phyloP scores from a whole-genome alignment of 192 early-diverging fungal species.

The Backusella morwellensis region DNA sequence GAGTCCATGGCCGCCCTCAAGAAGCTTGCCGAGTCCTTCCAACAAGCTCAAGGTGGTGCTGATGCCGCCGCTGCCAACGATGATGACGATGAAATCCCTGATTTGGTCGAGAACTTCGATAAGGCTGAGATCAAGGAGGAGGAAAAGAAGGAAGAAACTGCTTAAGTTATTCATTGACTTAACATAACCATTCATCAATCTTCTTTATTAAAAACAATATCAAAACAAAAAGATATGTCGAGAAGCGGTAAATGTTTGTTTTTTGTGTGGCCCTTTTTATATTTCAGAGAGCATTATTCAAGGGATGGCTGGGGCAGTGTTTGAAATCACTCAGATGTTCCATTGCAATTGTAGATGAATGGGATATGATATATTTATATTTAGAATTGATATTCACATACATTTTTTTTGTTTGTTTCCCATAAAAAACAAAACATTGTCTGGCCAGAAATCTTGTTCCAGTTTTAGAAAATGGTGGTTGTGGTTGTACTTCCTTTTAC shows the following conservation, averaged over 20 bases:
- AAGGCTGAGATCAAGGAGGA: conserved; percentile 47
- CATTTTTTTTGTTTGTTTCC: no score
- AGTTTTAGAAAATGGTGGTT: background rate
- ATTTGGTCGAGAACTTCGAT: conserved; percentile 79
- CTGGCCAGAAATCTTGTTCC: background rate
- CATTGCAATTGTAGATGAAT: background rate
- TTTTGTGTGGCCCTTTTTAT: background rate
- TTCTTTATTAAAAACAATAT: conserved; percentile 6
- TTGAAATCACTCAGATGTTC: background rate
- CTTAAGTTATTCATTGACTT: conserved; percentile 2
- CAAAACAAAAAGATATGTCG: background rate
- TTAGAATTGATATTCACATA: background rate
- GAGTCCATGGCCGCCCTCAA: conserved; percentile 87
- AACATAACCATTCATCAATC: background rate
- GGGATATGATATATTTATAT: background rate
- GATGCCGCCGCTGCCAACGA: conserved; percentile 42
- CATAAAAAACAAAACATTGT: background rate
- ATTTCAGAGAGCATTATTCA: background rate
- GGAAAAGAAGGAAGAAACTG: conserved; percentile 33
- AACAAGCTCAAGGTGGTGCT: conserved; percentile 52
- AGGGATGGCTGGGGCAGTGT: background rate
- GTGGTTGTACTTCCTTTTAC: background rate
- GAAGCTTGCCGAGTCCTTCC: conserved; percentile 85
- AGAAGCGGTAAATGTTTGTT: background rate
- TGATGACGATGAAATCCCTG: conserved; percentile 93